These are phyloP conservation scores for Hortiboletus campestris DNA, from an alignment of 768 basidiomycete genomes.

Conservation along the genomic window DNA sequence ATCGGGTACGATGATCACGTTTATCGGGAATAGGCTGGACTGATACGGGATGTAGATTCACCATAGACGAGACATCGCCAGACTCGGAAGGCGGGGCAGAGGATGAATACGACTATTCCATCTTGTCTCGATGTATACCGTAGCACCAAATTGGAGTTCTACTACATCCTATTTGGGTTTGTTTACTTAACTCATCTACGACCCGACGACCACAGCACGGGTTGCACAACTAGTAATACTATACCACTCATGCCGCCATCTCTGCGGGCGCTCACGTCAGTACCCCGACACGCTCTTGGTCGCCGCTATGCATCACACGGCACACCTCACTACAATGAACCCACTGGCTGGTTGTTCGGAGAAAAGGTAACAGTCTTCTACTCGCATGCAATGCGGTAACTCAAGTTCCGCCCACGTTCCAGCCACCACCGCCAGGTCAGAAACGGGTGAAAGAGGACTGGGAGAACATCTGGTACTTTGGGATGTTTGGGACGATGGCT, in stretches of 20 bases:
- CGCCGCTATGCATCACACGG: slow-evolving; percentile 69
- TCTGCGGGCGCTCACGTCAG: slow-evolving; percentile 36
- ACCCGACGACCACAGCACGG: background rate
- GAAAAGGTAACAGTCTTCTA: slow-evolving; percentile 62
- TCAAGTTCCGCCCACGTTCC: slow-evolving; percentile 3
- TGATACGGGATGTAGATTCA: slow-evolving; percentile 44
- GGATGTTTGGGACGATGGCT: slow-evolving; percentile 87
- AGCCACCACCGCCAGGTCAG: slow-evolving; percentile 79
- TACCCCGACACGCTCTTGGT: slow-evolving; percentile 22
- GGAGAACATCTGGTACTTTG: slow-evolving; percentile 88
- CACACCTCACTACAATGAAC: slow-evolving; percentile 85
- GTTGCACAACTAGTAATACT: background rate
- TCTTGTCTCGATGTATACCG: slow-evolving; percentile 33
- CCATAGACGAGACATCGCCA: slow-evolving; percentile 53
- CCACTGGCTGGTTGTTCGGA: slow-evolving; percentile 81
- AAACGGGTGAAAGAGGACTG: slow-evolving; percentile 87
- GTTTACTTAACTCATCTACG: slow-evolving; percentile 12
- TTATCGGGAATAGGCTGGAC: background rate
- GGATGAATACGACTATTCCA: slow-evolving; percentile 38
- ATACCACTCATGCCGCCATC: slow-evolving; percentile 44
- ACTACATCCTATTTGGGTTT: slow-evolving; percentile 20
- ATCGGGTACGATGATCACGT: slow-evolving; percentile 44
- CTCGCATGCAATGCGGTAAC: background rate
- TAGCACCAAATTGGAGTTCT: background rate
- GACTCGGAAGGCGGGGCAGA: slow-evolving; percentile 30